A percentile compares a stretch with the other conserved stretches of the same genome.
Conservation (phyloP, 2,329 filamentous ascomycete genomes). For the Colletotrichum siamense region DNA sequence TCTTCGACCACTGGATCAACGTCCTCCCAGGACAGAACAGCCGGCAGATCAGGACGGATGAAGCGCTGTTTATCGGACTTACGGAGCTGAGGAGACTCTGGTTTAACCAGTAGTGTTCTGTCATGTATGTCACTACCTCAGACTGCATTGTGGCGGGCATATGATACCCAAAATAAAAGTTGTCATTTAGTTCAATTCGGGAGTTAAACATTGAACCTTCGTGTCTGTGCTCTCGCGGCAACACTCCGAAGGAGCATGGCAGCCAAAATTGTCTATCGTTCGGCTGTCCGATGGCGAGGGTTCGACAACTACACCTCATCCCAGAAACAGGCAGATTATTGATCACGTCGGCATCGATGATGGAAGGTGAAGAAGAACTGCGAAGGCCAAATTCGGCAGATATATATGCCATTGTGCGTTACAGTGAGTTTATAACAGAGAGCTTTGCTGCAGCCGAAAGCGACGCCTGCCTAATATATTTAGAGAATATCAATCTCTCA, state of each 20-base stretch:
- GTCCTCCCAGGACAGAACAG: slow-evolving; percentile 82
- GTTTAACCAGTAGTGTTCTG: slow-evolving; percentile 35
- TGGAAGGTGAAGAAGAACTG: too few relatives aligned
- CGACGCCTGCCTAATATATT: too few relatives aligned
- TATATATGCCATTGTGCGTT: too few relatives aligned
- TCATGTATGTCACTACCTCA: background rate
- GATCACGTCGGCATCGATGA: too few relatives aligned
- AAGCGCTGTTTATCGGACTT: slow-evolving; percentile 80
- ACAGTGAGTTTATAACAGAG: too few relatives aligned
- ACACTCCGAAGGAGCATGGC: too few relatives aligned
- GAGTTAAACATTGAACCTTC: accelerated
- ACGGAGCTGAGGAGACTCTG: slow-evolving; percentile 69
- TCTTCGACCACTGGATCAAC: slow-evolving; percentile 88
- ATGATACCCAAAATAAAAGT: slow-evolving; percentile 21
- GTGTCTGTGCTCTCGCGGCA: accelerated
- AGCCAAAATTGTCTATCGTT: too few relatives aligned
- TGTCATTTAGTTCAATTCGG: background rate
- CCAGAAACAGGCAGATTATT: too few relatives aligned
- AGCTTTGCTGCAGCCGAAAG: too few relatives aligned
- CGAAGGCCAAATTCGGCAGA: too few relatives aligned
- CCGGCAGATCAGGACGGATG: slow-evolving; percentile 82
- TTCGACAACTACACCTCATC: accelerated
- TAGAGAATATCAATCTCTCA: too few relatives aligned
- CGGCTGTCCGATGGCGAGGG: too few relatives aligned
- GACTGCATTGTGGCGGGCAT: background rate